Conservation (phyloP, 345 rosid species). For the Streptanthus diversifolius region DNA sequence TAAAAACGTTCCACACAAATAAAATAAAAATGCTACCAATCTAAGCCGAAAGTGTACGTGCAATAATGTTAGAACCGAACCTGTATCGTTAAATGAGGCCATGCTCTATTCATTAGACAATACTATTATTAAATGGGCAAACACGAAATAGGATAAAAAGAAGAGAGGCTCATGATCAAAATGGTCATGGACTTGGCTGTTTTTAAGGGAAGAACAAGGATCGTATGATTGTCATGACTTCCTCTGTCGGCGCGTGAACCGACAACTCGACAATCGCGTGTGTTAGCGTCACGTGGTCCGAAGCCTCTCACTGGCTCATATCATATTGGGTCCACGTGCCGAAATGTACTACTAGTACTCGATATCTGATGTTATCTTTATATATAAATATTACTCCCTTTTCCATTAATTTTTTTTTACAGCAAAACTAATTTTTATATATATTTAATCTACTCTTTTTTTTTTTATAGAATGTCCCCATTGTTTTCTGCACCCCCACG, state of each 20-base stretch:
- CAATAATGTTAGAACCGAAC: background rate
- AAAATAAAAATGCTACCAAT: background rate
- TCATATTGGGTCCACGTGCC: constrained; percentile 32
- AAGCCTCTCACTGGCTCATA: constrained; percentile 7
- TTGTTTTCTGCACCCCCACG: constrained; percentile 10
- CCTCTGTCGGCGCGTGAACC: constrained; percentile 35
- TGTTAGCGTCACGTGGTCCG: constrained; percentile 21
- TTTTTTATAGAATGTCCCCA: background rate
- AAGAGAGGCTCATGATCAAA: constrained; percentile 12
- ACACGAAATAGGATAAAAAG: background rate
- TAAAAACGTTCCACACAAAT: background rate
- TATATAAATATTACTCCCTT: background rate
- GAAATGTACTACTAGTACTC: background rate
- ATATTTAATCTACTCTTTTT: background rate
- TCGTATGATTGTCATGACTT: constrained; percentile 40
- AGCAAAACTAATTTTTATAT: background rate
- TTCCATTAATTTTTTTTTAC: background rate
- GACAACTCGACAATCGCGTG: constrained; percentile 34
- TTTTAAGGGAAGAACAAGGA: constrained; percentile 20
- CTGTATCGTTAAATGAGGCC: constrained; percentile 12
- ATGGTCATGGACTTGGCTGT: constrained; percentile 26
- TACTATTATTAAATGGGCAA: background rate
- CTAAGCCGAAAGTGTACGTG: constrained; percentile 34
- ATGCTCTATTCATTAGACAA: constrained; percentile 13
- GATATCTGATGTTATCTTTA: background rate